Conservation (phyloP, 1,284 basidiomycete species). For the Ganoderma leucocontextum region DNA sequence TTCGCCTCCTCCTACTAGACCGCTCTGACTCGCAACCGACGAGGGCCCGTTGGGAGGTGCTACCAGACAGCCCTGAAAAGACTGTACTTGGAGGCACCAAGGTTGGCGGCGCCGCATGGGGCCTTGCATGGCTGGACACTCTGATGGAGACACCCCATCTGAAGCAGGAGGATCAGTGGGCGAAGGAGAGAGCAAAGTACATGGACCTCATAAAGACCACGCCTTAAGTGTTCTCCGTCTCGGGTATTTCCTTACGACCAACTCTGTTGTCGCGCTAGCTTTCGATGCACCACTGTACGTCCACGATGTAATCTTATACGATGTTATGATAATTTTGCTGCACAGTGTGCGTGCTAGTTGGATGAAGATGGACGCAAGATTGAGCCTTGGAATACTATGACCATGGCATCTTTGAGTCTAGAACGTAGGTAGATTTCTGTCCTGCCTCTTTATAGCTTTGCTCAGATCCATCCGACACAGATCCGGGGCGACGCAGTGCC, state of each 20-base stretch:
- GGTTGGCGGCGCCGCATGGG: slow-evolving; percentile 80
- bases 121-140: slow-evolving; percentile 79
- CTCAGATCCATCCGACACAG: no score
- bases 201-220: slow-evolving; percentile 21
- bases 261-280: slow-evolving; percentile 6
- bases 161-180: slow-evolving; percentile 30
- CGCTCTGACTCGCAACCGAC: slow-evolving; percentile 78
- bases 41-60: slow-evolving; percentile 63
- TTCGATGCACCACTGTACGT: slow-evolving; percentile 9
- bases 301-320: slow-evolving; percentile 3
- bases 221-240: slow-evolving; percentile 3
- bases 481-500: no score
- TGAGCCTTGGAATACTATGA: no score
- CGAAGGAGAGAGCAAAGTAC: slow-evolving; percentile 28
- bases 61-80: slow-evolving; percentile 55
- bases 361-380: no score
- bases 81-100: slow-evolving; percentile 73
- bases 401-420: no score
- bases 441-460: no score
- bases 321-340: background rate
- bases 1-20: slow-evolving; percentile 51
- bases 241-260: no score
- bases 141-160: slow-evolving; percentile 57
- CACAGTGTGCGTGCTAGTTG: background rate
- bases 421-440: no score